Conservation (phyloP, 2,329 filamentous ascomycete genomes). For the Podosphaera xanthii region DNA sequence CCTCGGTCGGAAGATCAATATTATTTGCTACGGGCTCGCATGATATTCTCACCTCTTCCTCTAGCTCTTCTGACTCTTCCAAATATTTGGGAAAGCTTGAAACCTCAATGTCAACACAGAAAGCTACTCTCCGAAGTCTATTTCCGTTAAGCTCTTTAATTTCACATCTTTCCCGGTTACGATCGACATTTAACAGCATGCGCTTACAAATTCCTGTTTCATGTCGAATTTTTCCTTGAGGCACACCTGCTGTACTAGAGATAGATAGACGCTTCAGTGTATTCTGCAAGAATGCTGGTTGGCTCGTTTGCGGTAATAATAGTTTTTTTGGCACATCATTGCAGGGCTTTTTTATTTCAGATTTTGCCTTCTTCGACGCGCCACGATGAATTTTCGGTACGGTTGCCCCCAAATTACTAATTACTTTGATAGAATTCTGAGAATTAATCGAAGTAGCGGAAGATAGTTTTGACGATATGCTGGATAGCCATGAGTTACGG, state of each 20-base stretch:
- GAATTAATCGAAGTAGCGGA: constrained; percentile 26
- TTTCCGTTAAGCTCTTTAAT: constrained; percentile 58
- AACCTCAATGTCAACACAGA: constrained; percentile 94
- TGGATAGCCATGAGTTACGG: constrained; percentile 67
- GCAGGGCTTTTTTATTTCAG: constrained; percentile 29
- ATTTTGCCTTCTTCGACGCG: constrained; percentile 33
- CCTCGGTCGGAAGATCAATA: background rate
- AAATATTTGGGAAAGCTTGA: constrained; percentile 63
- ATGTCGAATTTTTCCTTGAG: constrained; percentile 18
- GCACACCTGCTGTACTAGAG: constrained; percentile 23
- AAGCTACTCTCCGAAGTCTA: constrained; percentile 72
- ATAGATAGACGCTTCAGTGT: constrained; percentile 68
- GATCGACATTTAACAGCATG: constrained; percentile 66
- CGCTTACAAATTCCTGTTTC: constrained; percentile 52
- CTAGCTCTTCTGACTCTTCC: constrained; percentile 27
- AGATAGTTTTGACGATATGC: constrained; percentile 68
- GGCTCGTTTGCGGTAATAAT: constrained; percentile 44
- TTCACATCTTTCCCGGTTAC: constrained; percentile 52
- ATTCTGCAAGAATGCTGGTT: constrained; percentile 53
- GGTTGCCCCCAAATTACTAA: constrained; percentile 11
- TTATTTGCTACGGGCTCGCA: background rate
- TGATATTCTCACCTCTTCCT: constrained; percentile 33
- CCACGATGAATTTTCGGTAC: constrained; percentile 12
- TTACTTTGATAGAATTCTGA: background rate
- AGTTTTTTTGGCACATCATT: constrained; percentile 48